Percentiles rank a stretch among this genome's conserved stretches.
These are phyloP conservation scores for Ilex aquifolium DNA, from an alignment of 257 asterid genomes.

Conservation along the genomic window DNA sequence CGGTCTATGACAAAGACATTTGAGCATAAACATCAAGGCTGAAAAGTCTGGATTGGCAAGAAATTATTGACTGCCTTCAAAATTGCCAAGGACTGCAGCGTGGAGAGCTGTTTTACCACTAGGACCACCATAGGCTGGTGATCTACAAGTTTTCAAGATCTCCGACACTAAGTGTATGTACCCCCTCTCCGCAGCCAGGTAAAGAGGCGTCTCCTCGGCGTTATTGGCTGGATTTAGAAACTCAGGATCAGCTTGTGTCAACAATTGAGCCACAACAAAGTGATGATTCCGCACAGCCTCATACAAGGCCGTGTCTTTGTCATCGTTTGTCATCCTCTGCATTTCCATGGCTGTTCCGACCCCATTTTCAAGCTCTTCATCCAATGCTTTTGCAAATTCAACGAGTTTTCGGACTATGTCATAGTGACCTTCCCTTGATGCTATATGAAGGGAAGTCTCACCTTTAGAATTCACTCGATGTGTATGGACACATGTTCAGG, in stretches of 20 bases:
- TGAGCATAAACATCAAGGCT: too few relatives aligned
- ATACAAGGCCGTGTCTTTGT: constrained; percentile 19
- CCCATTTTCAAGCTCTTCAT: neutral
- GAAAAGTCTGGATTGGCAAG: neutral
- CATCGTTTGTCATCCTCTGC: constrained; percentile 7
- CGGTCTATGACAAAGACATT: too few relatives aligned
- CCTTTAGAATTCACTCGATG: constrained; percentile 4
- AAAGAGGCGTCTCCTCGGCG: constrained; percentile 14
- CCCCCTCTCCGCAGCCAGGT: constrained; percentile 12
- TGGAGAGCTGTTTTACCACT: neutral
- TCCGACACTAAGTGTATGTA: neutral
- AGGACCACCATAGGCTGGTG: neutral
- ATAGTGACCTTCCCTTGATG: constrained; percentile 7
- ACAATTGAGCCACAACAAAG: neutral
- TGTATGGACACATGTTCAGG: neutral
- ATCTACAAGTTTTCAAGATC: neutral
- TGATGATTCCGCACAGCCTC: constrained; percentile 9
- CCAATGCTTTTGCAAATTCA: neutral
- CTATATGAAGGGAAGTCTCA: constrained; percentile 21
- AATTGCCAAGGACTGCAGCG: neutral
- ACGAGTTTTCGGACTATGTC: neutral
- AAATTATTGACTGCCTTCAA: neutral
- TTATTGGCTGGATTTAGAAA: constrained; percentile 5
- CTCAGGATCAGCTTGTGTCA: constrained; percentile 9
- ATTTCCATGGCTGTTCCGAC: neutral